Conservation (phyloP, 2,329 filamentous ascomycete species). For the Sclerotinia sclerotiorum region DNA sequence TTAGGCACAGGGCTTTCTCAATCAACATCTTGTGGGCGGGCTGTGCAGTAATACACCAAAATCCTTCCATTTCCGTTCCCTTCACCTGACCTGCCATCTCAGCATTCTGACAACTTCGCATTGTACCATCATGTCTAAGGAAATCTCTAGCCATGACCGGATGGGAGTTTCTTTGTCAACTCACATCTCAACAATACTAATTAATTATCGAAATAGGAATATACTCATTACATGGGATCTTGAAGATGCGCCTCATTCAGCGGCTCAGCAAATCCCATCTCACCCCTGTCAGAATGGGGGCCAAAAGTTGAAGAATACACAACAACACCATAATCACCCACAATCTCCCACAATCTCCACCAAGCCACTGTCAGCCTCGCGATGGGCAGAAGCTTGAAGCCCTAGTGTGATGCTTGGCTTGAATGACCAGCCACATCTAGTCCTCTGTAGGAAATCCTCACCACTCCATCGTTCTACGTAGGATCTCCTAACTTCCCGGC, state of each 20-base stretch:
- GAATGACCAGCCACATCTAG: background rate
- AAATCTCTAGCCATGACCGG: background rate
- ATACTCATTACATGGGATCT: background rate
- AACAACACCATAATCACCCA: background rate
- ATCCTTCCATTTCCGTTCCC: background rate
- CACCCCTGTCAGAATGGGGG: constrained; percentile 16
- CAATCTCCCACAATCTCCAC: background rate
- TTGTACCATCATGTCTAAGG: background rate
- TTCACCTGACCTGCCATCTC: background rate
- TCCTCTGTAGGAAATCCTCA: background rate
- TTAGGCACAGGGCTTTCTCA: constrained; percentile 4
- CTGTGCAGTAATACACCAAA: background rate
- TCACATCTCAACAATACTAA: background rate
- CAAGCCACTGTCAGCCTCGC: constrained; percentile 23
- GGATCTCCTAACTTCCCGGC: background rate
- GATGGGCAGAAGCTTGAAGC: background rate
- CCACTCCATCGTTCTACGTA: background rate
- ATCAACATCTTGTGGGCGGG: background rate
- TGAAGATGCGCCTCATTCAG: constrained; percentile 1
- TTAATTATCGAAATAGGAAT: background rate
- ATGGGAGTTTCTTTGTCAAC: background rate
- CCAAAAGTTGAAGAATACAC: constrained; percentile 10
- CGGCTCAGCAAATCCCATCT: constrained; percentile 12
- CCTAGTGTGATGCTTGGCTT: background rate
- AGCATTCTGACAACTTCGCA: background rate